Percentiles rank a stretch among this genome's conserved stretches.
These are phyloP conservation scores for Blastocystis sp. DNA, from an alignment of 352 stramenopile genomes.

Conservation along the genomic window DNA sequence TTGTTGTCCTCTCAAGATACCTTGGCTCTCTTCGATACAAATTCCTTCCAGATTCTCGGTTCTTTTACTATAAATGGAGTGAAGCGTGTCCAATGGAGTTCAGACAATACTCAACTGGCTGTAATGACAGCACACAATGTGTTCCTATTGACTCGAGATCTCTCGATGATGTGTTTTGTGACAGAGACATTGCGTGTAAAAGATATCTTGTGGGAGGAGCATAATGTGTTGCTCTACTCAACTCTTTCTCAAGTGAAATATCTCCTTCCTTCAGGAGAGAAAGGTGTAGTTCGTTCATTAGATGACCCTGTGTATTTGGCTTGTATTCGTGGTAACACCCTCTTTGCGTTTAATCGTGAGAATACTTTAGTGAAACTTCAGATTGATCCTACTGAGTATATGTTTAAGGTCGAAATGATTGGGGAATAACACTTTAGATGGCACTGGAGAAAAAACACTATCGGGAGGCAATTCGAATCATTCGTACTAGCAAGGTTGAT, in stretches of 20 bases:
- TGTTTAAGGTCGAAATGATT: constrained; percentile 82
- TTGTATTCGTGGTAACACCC: constrained; percentile 83
- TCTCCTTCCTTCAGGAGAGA: constrained; percentile 79
- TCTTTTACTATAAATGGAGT: constrained; percentile 88
- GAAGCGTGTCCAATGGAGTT: constrained; percentile 94
- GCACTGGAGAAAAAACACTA: constrained; percentile 85
- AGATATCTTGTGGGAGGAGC: constrained; percentile 82
- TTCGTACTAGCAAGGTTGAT: constrained; percentile 87
- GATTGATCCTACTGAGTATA: constrained; percentile 93
- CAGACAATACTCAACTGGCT: constrained; percentile 88
- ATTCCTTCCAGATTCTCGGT: constrained; percentile 86
- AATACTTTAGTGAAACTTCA: constrained; percentile 87
- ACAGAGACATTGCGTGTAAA: constrained; percentile 92
- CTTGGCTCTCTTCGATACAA: constrained; percentile 94
- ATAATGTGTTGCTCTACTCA: constrained; percentile 94
- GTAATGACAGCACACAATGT: constrained; percentile 94
- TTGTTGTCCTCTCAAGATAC: constrained; percentile 90
- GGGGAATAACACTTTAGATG: constrained; percentile 29
- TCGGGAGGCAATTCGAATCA: constrained; percentile 96
- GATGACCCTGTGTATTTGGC: constrained; percentile 93
- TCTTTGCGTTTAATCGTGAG: constrained; percentile 87
- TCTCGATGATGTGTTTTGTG: constrained; percentile 91
- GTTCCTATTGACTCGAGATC: constrained; percentile 88
- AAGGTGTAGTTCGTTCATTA: constrained; percentile 92
- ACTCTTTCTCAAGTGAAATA: constrained; percentile 90